Base-by-base conservation (phyloP, 495 filamentous ascomycete species). In the Trichoderma asperelloides region DNA sequence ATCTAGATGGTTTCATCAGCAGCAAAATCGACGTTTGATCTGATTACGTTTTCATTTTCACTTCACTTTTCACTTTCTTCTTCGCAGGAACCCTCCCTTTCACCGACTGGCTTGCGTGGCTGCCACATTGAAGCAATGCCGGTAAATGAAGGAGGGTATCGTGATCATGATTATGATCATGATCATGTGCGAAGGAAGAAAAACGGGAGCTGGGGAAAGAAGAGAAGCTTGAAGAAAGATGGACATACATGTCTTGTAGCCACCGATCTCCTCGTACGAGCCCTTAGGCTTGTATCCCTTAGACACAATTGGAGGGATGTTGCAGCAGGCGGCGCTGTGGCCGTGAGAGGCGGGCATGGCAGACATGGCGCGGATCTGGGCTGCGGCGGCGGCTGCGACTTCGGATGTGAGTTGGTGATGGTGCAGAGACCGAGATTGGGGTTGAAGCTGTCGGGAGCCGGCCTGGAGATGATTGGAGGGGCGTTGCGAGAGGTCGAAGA, bases 281-380 rank as follows among this genome's bases (percentile, higher is more conserved):
- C 91, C 91, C 73, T 90, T 88, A n/a, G 81, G 73, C 11, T 72
- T 75, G 74, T 92, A 93, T 15, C 81, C 86, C 67, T 85, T 78
- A 18, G 77, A 69, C 45, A 88, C 77, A 40, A 91, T 83, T 0
- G 90, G 88, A 0, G 90, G 89, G 49, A 91, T 86, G 69, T 86
- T 89, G 74, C 88, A 91, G 77, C 88, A 91, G 66, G 89, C 89
- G 77, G 86, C 84, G 69, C 75, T 83, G 69, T 86, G 83, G 74
- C 81, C 79, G 74, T 79, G 76, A 71, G 70, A 76, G 13, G 80
- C 81, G 65, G 77, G 78, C 80, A 82, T 81, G 23, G 80, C 77
- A 67, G 81, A 81, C 81, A 83, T 83, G 33, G 71, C 81, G 77
- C 55, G 55, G 55, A 13, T 8, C 28, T 60, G 55, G 25, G 23